Base-by-base conservation (phyloP, 2,329 filamentous ascomycete genomes). In the Fusarium incarnatum region DNA sequence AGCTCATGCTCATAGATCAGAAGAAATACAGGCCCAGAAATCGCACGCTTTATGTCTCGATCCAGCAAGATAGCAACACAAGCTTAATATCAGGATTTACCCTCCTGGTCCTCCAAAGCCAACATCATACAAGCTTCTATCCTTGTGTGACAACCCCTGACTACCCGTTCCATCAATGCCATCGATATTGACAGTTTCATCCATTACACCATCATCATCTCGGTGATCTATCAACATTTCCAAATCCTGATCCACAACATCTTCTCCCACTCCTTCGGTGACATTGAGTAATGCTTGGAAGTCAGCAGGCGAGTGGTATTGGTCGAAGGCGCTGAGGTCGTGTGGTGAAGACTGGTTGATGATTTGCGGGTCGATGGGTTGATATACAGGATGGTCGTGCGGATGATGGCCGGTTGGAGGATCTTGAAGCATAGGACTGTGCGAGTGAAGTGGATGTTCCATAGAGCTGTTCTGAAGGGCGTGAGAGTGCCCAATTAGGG, bases 311-410 rank as follows among this genome's bases (percentile, higher is more conserved):
- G 81, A 73, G 58, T 81, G 77, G 69, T 81, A 79, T 50, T 82
- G 77, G 54, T 81, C 80, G 64, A 85, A 85, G 23, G 79, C 71
- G 47, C 73, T 75, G 60, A 82, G 69, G 60, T 78, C 76, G 49
- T 77, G 75, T 11, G 67, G 54, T 28, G 67, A 60, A 49, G 72
- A 47, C n/a, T 75, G 56, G 62, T 72, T 83, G 71, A 88, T 88
- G 56, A 88, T 88, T 70, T 86, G 86, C n/a, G 87, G 86, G 73
- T 89, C 86, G 76, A 89, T 88, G 27, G 86, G 87, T 56, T 87
- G 85, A 74, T 85, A 86, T 28, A 83, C 78, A 20, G 55, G 64
- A 55, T 56, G 61, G 27, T 74, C 62, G 34, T 73, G 68, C 13
- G 58, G 75, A 34, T 75, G 72, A 7, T 77, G 68, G 54, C 60